phyloP scores from a whole-genome alignment of 2,329 filamentous ascomycete species.

The Leptographium lundbergii region DNA sequence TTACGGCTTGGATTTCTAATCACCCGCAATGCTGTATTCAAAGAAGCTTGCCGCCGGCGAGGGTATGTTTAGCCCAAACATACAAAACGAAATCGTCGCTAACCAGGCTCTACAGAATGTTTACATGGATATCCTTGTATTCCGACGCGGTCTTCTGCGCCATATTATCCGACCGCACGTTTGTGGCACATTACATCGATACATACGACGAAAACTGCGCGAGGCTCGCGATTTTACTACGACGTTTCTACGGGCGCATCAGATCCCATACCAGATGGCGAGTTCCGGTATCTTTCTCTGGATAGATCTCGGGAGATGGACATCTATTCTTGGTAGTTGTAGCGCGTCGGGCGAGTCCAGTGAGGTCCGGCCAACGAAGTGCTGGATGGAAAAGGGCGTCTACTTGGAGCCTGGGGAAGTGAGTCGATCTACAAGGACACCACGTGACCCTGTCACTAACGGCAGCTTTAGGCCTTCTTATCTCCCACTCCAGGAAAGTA shows the following conservation, averaged over 20 bases:
- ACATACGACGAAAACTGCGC: neutral
- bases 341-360: neutral
- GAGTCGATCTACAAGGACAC: too few relatives aligned
- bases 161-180: neutral
- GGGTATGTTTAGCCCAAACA: neutral
- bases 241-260: neutral
- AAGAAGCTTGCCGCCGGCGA: neutral
- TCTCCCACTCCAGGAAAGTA: too few relatives aligned
- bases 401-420: neutral
- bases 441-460: too few relatives aligned
- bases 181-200: neutral
- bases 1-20: neutral
- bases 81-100: neutral
- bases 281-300: neutral
- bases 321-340: neutral
- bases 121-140: neutral
- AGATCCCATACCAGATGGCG: neutral
- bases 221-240: neutral
- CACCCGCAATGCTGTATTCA: neutral
- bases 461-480: too few relatives aligned
- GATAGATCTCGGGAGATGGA: neutral
- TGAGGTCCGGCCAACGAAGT: neutral
- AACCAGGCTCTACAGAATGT: neutral
- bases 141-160: neutral
- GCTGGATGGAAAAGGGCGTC: neutral